phyloP scores from a whole-genome alignment of 257 asterid species.

The Solanum acaule region DNA sequence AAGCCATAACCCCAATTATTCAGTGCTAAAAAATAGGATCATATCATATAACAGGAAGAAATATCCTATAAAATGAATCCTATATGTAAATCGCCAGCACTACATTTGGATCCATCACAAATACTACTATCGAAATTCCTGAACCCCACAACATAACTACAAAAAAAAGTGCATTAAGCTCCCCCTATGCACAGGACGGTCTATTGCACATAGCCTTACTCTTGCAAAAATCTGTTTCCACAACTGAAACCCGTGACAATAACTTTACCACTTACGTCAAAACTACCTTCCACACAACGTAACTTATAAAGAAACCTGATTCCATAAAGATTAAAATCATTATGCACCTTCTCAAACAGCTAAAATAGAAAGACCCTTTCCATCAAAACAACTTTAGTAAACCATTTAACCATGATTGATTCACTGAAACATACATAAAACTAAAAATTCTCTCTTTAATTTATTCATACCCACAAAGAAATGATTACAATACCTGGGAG shows the following conservation, averaged over 20 bases:
- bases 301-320: too few relatives aligned
- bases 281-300: too few relatives aligned
- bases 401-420: background rate
- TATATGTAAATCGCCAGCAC: background rate
- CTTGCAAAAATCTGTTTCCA: background rate
- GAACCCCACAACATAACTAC: background rate
- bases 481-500: background rate
- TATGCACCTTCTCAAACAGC: background rate
- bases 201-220: background rate
- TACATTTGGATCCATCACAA: background rate
- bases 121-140: background rate
- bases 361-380: background rate
- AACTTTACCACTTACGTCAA: background rate
- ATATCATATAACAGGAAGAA: background rate
- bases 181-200: background rate
- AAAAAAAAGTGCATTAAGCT: background rate
- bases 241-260: background rate
- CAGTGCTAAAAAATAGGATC: background rate
- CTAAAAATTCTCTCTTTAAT: background rate
- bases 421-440: background rate
- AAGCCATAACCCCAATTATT: background rate
- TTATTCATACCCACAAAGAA: background rate
- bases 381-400: background rate
- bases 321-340: background rate
- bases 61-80: background rate